Evolutionary conservation across 2,329 filamentous ascomycete species (phyloP).

Genomic region (Penicillium sp.): DNA sequence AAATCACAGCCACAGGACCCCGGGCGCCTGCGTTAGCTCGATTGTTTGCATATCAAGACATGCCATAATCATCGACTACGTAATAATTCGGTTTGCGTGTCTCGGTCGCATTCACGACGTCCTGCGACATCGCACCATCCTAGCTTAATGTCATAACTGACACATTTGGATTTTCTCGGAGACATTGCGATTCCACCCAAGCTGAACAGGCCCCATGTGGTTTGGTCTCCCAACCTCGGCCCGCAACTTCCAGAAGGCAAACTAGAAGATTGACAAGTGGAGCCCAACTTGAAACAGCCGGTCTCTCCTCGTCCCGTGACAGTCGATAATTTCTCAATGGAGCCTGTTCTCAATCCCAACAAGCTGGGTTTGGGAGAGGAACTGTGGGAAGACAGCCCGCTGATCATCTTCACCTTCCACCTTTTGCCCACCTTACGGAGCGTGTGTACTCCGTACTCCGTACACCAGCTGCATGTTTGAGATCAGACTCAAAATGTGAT

Average conservation of each 20-base stretch:
- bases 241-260: slow-evolving; percentile 18
- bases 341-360: not conserved
- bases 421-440: not conserved
- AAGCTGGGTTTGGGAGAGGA: not conserved
- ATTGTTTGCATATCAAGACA: slow-evolving; percentile 8
- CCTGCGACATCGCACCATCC: not conserved
- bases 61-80: not conserved
- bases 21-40: not conserved
- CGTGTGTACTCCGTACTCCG: not conserved
- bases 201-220: slow-evolving; percentile 4
- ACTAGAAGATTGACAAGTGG: slow-evolving; percentile 17
- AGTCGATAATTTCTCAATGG: slow-evolving; percentile 7
- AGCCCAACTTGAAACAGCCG: slow-evolving; percentile 15
- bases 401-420: not conserved
- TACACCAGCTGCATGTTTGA: not conserved
- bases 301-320: slow-evolving; percentile 13
- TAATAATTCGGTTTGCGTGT: slow-evolving; percentile 5
- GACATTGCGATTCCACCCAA: slow-evolving; percentile 5
- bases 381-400: not conserved
- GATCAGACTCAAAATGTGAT: not conserved
- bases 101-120: slow-evolving; percentile 11
- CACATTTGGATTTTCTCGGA: slow-evolving; percentile 1
- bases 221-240: slow-evolving; percentile 14
- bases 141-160: not conserved
- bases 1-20: not conserved